A percentile compares a stretch with the other conserved stretches of the same genome.
phyloP scores from a whole-genome alignment of 2,329 filamentous ascomycete genomes.

The Trichoderma arundinaceum region DNA sequence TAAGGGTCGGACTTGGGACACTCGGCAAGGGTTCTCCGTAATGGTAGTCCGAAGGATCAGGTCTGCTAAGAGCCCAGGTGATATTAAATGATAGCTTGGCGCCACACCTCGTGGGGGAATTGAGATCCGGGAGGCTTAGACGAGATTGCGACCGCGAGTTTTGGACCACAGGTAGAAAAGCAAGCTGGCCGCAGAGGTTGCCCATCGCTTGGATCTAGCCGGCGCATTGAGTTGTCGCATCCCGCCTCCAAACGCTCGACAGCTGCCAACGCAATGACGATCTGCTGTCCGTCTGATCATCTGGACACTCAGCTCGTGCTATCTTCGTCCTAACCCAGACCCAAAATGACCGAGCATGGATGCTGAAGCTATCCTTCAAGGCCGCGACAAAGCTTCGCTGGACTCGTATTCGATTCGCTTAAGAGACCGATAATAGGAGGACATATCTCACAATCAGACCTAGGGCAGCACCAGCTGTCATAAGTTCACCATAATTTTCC shows the following conservation, averaged over 20 bases:
- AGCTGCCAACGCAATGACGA: not conserved
- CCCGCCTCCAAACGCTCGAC: not conserved
- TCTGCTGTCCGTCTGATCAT: not conserved
- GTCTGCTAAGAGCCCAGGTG: not conserved
- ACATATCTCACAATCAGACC: not conserved
- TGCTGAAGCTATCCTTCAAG: slow-evolving; percentile 3
- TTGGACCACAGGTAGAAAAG: not conserved
- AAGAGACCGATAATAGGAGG: not conserved
- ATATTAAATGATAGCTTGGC: slow-evolving; percentile 24
- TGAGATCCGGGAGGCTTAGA: slow-evolving; percentile 12
- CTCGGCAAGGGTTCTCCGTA: slow-evolving; percentile 2
- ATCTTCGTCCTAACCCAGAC: not conserved
- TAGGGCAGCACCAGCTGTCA: not conserved
- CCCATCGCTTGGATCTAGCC: not conserved
- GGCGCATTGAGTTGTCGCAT: not conserved
- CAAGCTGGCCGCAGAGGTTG: not conserved
- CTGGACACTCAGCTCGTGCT: not conserved
- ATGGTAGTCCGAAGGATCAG: slow-evolving; percentile 16
- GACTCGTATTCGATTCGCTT: not conserved
- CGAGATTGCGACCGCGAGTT: slow-evolving; percentile 6
- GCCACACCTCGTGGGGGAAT: slow-evolving; percentile 24
- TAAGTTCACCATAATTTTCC: not conserved
- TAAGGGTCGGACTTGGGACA: slow-evolving; percentile 2
- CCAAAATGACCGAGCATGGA: slow-evolving; percentile 22
- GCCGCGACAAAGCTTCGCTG: slow-evolving; percentile 22